Evolutionary conservation across 192 early-diverging fungal genomes (phyloP).

Genomic region (Backusella mclennaniae): DNA sequence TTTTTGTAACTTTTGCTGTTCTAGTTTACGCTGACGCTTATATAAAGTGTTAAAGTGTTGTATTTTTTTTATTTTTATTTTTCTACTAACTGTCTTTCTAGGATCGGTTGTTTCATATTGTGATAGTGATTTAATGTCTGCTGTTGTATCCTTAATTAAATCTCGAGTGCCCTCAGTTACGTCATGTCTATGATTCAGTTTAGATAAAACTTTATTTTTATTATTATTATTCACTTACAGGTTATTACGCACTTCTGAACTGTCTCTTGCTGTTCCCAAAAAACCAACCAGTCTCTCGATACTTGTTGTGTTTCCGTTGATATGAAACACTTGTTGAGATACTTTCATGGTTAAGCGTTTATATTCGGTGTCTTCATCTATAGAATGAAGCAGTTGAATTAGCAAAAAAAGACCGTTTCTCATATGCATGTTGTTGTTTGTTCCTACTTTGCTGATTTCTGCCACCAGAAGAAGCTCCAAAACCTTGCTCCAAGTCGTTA

Average conservation of each 20-base stretch:
- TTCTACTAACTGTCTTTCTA: conserved; percentile 25
- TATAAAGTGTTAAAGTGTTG: neutral
- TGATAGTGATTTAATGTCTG: conserved; percentile 74
- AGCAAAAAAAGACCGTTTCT: neutral
- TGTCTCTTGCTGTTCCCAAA: conserved; percentile 78
- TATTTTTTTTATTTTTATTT: neutral
- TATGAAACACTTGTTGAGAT: conserved; percentile 83
- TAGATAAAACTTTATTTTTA: neutral
- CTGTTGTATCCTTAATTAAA: conserved; percentile 74
- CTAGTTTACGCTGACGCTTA: conserved; percentile 75
- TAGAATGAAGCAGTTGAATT: neutral
- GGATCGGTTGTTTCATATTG: conserved; percentile 46
- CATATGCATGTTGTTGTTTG: too few species aligned
- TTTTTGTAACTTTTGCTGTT: conserved; percentile 90
- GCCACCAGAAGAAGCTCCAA: neutral
- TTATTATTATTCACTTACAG: conserved; percentile 49
- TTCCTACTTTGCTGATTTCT: conserved; percentile 12
- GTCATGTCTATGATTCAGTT: conserved; percentile 48
- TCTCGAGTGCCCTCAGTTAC: conserved; percentile 81
- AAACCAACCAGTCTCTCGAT: conserved; percentile 76
- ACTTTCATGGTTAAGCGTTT: conserved; percentile 59
- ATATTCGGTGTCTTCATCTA: conserved; percentile 48
- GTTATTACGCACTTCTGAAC: conserved; percentile 67
- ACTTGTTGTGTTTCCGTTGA: conserved; percentile 81
- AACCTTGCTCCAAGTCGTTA: conserved; percentile 22